phyloP scores from a whole-genome alignment of 2,329 filamentous ascomycete species.

The Phyllosticta paracitricarpa region DNA sequence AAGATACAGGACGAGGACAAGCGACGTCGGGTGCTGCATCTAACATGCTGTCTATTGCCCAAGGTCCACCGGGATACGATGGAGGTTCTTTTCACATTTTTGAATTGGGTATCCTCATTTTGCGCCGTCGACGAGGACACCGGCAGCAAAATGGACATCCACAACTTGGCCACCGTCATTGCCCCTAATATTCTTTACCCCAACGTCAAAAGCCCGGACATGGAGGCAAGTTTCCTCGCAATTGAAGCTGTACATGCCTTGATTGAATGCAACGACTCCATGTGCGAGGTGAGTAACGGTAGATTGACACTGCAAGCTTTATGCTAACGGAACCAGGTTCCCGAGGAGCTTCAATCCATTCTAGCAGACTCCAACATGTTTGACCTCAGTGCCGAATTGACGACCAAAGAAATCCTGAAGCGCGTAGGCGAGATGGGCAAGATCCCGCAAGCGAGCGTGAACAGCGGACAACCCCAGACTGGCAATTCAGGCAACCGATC shows the following conservation, averaged over 20 bases:
- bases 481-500: slow-evolving; percentile 42
- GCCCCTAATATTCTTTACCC: slow-evolving; percentile 88
- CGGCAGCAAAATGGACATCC: slow-evolving; percentile 97
- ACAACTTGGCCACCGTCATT: slow-evolving; percentile 95
- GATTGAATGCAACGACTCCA: slow-evolving; percentile 87
- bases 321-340: slow-evolving; percentile 54
- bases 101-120: slow-evolving; percentile 96
- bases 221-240: slow-evolving; percentile 81
- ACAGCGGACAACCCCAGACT: slow-evolving; percentile 43
- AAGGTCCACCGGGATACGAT: slow-evolving; percentile 88
- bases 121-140: slow-evolving; percentile 94
- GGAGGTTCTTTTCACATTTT: slow-evolving; percentile 89
- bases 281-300: slow-evolving; percentile 75
- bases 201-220: slow-evolving; percentile 37
- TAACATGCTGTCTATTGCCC: slow-evolving; percentile 85
- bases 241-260: slow-evolving; percentile 88
- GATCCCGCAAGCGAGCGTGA: slow-evolving; percentile 49
- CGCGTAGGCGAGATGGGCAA: slow-evolving; percentile 76
- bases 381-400: slow-evolving; percentile 74
- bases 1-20: slow-evolving; percentile 73
- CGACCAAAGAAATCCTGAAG: slow-evolving; percentile 93
- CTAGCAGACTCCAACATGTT: slow-evolving; percentile 76
- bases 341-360: slow-evolving; percentile 79
- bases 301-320: neutral
- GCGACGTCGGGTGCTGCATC: slow-evolving; percentile 74